Evolutionary conservation across 768 basidiomycete species (phyloP).

Genomic region (Rhizopogon salebrosus): DNA sequence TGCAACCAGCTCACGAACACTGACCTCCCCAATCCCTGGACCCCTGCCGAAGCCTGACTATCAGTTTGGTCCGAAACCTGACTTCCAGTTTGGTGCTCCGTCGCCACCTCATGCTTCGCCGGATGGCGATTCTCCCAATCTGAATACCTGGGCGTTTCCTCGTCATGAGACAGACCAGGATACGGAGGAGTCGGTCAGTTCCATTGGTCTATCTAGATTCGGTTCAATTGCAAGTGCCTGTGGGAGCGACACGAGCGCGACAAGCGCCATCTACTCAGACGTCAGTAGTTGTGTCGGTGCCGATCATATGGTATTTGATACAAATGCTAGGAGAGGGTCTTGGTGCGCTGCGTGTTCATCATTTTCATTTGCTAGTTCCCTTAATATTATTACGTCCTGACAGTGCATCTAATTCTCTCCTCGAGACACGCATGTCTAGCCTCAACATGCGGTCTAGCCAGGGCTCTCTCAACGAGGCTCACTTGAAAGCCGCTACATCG

Average conservation of each 20-base stretch:
- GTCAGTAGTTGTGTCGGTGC: slow-evolving; percentile 31
- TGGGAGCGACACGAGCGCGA: slow-evolving; percentile 51
- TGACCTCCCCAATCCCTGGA: slow-evolving; percentile 42
- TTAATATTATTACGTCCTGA: slow-evolving; percentile 6
- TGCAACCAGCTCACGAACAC: slow-evolving; percentile 43
- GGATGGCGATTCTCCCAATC: slow-evolving; percentile 33
- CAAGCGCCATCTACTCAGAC: slow-evolving; percentile 48
- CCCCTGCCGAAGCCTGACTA: slow-evolving; percentile 59
- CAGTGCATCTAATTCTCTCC: slow-evolving; percentile 25
- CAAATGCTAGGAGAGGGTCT: slow-evolving; percentile 29
- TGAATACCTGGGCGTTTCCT: slow-evolving; percentile 40
- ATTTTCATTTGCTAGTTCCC: slow-evolving; percentile 8
- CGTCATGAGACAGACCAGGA: slow-evolving; percentile 42
- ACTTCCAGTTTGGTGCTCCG: slow-evolving; percentile 61
- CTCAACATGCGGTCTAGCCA: slow-evolving; percentile 30
- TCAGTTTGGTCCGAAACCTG: slow-evolving; percentile 60
- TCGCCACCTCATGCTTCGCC: slow-evolving; percentile 43
- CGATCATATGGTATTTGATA: slow-evolving; percentile 26
- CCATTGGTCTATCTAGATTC: slow-evolving; percentile 46
- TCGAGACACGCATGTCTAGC: slow-evolving; percentile 25
- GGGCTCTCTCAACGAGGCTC: slow-evolving; percentile 27
- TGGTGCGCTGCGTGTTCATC: slow-evolving; percentile 14
- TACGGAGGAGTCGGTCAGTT: slow-evolving; percentile 48
- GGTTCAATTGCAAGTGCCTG: slow-evolving; percentile 57
- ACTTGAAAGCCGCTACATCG: slow-evolving; percentile 13